Base-by-base conservation (phyloP, 2,329 filamentous ascomycete genomes). In the Pezicula neosporulosa region DNA sequence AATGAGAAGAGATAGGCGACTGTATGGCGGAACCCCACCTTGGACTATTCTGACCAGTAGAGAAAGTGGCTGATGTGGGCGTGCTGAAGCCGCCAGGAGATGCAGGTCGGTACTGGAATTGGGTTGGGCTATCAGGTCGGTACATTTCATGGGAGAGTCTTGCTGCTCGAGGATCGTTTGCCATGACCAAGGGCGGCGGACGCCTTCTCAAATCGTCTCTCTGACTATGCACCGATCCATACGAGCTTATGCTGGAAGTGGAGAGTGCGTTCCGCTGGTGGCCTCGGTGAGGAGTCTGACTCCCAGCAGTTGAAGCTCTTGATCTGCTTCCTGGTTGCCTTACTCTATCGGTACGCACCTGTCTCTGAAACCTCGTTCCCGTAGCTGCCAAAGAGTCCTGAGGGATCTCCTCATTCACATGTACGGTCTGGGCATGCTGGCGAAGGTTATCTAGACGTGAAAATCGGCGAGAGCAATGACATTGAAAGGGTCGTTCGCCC, bases 401-500 rank as follows among this genome's bases (percentile, higher is more conserved):
- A 3, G 94, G 94, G 33, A 99, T 99, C 51, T 97, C 91, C 68
- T 97, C 94, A 68, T 97, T 97, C 52, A 96, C 89, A 68, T 99
- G 94, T 1, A 99, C 94, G 0, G 94, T 97, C 69, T 97, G 92
- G 42, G 94, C 94, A 76, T 99, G 94, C 67, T 99, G 94, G 53
- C 94, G 85, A 47, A 99, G 75, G 66, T 99, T 99, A 69, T 99
- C 93, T 43, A 97, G 80, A 45, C 93, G 83, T 9, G 94, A 97
- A 68, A 99, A 99, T 50, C 91, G 83, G 47, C 94, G 83, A 2
- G 87, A 90, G 70, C 94, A 99, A 69, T 97, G 94, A 61, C 94
- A 99, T 70, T 95, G 89, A 63, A 97, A 99, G 0, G 94, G 94
- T 27, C 94, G 85, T 74, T 99, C 94, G 48, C 94, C 94, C 0